Percentiles rank a stretch among this genome's conserved stretches.
phyloP scores from a whole-genome alignment of 345 rosid genomes.

The Linum trigynum region DNA sequence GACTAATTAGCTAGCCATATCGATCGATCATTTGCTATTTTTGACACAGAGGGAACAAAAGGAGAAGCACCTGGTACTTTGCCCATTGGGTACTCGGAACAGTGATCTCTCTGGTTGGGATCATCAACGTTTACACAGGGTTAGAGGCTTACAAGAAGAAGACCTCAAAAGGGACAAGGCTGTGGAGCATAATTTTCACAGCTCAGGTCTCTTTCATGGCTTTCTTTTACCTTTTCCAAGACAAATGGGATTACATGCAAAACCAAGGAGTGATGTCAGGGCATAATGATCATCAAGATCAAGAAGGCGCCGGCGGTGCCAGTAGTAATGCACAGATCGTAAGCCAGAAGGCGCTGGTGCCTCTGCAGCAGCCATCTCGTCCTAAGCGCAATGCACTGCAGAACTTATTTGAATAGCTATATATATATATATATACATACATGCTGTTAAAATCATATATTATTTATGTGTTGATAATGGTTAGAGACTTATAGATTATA shows the following conservation, averaged over 20 bases:
- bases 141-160: conserved; percentile 53
- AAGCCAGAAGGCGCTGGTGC: conserved; percentile 35
- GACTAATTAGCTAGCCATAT: not conserved
- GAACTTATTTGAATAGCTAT: conserved; percentile 50
- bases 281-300: conserved; percentile 12
- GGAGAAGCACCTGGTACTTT: conserved; percentile 62
- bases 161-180: conserved; percentile 34
- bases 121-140: conserved; percentile 77
- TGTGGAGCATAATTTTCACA: conserved; percentile 74
- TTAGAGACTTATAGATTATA: too few species aligned
- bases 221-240: conserved; percentile 68
- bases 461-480: too few species aligned
- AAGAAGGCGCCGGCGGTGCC: conserved; percentile 9
- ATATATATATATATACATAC: too few species aligned
- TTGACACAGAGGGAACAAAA: conserved; percentile 50
- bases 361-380: conserved; percentile 30
- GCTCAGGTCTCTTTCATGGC: conserved; percentile 49
- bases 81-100: conserved; percentile 84
- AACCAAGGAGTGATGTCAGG: conserved; percentile 38
- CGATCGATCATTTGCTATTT: not conserved
- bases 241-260: conserved; percentile 70
- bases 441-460: too few species aligned
- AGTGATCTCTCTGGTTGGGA: conserved; percentile 42
- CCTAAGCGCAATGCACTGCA: conserved; percentile 57
- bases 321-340: conserved; percentile 15